Evolutionary conservation across 179 eudicot genomes (phyloP).

Genomic region (Nepenthes alata): DNA sequence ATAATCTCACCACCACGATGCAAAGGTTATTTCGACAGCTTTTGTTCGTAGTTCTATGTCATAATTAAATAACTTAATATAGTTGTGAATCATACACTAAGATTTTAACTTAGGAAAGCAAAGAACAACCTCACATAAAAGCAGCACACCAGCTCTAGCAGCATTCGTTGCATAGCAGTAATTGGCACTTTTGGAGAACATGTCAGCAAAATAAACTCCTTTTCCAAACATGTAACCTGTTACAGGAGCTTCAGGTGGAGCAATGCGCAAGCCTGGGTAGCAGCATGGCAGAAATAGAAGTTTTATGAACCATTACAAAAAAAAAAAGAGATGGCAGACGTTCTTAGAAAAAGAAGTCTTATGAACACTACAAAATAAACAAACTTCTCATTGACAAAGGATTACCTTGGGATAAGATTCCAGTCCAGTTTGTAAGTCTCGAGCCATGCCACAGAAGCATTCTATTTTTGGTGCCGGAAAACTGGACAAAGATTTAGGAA

Average conservation of each 20-base stretch:
- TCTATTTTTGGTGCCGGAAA: conserved; percentile 57
- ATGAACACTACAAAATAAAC: background rate
- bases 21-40: too few relatives aligned
- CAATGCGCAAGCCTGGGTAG: conserved; percentile 74
- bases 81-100: too few relatives aligned
- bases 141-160: conserved; percentile 68
- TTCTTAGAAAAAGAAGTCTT: background rate
- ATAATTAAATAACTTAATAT: too few relatives aligned
- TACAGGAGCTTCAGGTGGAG: conserved; percentile 97
- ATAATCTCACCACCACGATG: too few relatives aligned
- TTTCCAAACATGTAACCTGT: conserved; percentile 99
- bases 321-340: conserved; percentile 1
- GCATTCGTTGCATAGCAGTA: conserved; percentile 58
- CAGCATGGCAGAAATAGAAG: conserved; percentile 5
- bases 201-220: conserved; percentile 98
- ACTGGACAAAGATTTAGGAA: conserved; percentile 31
- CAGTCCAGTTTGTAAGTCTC: conserved; percentile 93
- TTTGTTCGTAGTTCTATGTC: too few relatives aligned
- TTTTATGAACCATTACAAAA: background rate
- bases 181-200: conserved; percentile 99
- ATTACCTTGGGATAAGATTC: conserved; percentile 89
- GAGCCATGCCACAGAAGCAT: conserved; percentile 99
- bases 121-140: conserved; percentile 74
- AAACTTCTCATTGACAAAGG: background rate
- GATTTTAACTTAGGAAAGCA: background rate